Evolutionary conservation across 73 alveolate species (phyloP).

Genomic region (Paramecium primaurelia): DNA sequence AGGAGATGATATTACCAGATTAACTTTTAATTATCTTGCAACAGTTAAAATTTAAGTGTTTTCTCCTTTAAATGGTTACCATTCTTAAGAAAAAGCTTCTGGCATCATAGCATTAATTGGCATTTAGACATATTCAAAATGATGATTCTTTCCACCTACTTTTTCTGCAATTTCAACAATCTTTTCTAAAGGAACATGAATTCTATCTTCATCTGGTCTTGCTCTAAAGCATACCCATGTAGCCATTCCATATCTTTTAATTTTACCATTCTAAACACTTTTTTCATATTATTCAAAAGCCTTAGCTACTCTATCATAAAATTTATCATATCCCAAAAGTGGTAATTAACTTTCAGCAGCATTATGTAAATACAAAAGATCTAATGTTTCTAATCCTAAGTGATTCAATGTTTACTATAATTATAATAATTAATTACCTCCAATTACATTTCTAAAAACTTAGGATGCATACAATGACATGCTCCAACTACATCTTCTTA

Average conservation of each 20-base stretch:
- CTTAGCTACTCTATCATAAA: conserved; percentile 68
- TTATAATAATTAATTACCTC: background rate
- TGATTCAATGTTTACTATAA: conserved; percentile 59
- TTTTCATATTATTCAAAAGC: conserved; percentile 83
- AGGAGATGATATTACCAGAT: conserved; percentile 75
- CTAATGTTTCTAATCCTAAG: conserved; percentile 77
- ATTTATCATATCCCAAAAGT: conserved; percentile 66
- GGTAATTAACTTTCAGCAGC: conserved; percentile 86
- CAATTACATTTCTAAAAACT: conserved; percentile 67
- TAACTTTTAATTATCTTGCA: conserved; percentile 69
- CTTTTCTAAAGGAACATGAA: conserved; percentile 70
- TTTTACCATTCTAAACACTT: conserved; percentile 63
- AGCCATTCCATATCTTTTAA: conserved; percentile 87
- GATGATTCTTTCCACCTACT: conserved; percentile 82
- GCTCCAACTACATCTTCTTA: conserved; percentile 77
- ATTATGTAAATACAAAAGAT: conserved; percentile 81
- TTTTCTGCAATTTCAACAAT: conserved; percentile 73
- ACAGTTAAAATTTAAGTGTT: conserved; percentile 64
- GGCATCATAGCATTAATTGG: conserved; percentile 85
- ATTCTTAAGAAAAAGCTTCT: conserved; percentile 79
- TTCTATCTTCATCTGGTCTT: conserved; percentile 76
- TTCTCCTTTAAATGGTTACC: conserved; percentile 77
- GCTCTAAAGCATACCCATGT: conserved; percentile 89
- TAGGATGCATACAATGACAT: conserved; percentile 90
- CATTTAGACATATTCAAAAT: conserved; percentile 71